Evolutionary conservation across 495 filamentous ascomycete genomes (phyloP).

Genomic region (Pyronema domesticum): DNA sequence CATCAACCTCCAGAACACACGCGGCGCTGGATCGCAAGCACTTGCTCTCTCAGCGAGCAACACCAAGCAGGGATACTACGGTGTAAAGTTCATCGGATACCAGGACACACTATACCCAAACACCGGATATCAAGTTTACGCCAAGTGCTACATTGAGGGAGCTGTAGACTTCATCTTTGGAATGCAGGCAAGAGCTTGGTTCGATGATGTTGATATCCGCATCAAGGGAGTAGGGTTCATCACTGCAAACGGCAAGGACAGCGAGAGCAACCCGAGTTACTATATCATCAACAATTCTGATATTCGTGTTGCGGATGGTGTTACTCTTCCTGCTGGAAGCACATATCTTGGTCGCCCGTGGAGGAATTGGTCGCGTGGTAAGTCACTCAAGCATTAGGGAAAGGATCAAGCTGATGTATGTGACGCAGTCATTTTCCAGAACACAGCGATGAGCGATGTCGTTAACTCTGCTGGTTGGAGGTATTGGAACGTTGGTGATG

Average conservation of each 20-base stretch:
- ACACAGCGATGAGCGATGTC: constrained; percentile 35
- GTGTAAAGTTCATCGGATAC: constrained; percentile 36
- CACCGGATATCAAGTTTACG: constrained; percentile 41
- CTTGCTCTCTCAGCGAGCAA: constrained; percentile 39
- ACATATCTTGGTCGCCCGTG: constrained; percentile 52
- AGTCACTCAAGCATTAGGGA: not conserved
- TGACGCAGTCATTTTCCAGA: constrained; percentile 38
- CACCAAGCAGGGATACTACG: constrained; percentile 41
- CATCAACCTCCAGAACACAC: constrained; percentile 41
- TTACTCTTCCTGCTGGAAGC: constrained; percentile 32
- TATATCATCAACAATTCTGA: constrained; percentile 46
- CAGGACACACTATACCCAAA: constrained; percentile 47
- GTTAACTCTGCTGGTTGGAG: constrained; percentile 46
- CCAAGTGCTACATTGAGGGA: constrained; percentile 37
- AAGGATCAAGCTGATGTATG: not conserved
- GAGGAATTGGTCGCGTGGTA: constrained; percentile 34
- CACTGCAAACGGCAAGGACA: constrained; percentile 42
- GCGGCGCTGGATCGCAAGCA: constrained; percentile 34
- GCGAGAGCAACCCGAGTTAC: constrained; percentile 34
- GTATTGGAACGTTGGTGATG: constrained; percentile 34
- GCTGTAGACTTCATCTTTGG: constrained; percentile 54
- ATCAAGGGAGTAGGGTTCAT: constrained; percentile 38
- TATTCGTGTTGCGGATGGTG: constrained; percentile 31
- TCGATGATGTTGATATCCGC: constrained; percentile 39
- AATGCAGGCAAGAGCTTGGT: constrained; percentile 41